These are phyloP conservation scores for Artemisia tridentata DNA, from an alignment of 129 eudicot genomes.

Conservation along the genomic window DNA sequence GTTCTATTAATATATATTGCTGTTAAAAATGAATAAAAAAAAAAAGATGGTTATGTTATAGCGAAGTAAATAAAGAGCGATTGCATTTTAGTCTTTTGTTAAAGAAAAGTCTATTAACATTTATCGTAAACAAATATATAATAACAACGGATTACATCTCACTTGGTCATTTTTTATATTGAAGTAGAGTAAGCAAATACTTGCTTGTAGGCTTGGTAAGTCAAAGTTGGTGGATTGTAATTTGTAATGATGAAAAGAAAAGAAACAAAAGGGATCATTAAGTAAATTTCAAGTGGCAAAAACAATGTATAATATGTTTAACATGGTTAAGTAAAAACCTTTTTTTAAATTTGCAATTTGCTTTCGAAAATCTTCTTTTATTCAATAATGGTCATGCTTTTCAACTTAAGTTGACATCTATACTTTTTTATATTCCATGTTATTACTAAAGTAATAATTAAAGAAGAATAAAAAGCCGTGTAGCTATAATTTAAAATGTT, in stretches of 20 bases:
- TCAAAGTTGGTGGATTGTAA: too few relatives aligned
- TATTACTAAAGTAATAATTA: background rate
- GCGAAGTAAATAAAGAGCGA: too few relatives aligned
- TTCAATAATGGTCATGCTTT: slow-evolving; percentile 1
- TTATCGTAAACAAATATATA: too few relatives aligned
- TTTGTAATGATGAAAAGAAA: too few relatives aligned
- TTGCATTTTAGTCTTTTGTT: too few relatives aligned
- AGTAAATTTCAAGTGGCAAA: slow-evolving; percentile 28
- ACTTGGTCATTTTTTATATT: too few relatives aligned
- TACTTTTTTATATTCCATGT: too few relatives aligned
- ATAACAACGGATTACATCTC: too few relatives aligned
- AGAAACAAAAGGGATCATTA: slow-evolving; percentile 8
- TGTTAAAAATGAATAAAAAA: slow-evolving; percentile 6
- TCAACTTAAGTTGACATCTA: background rate
- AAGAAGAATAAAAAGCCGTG: background rate
- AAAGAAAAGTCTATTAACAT: too few relatives aligned
- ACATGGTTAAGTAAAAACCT: background rate
- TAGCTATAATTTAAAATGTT: background rate
- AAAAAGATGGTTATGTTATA: too few relatives aligned
- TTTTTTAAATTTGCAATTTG: slow-evolving; percentile 25
- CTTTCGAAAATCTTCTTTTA: background rate
- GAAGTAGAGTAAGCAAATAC: too few relatives aligned
- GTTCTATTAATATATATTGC: slow-evolving; percentile 16
- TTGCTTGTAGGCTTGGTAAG: too few relatives aligned
- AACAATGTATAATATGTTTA: slow-evolving; percentile 19